These are phyloP conservation scores for Aureobasidium namibiae DNA, from an alignment of 2,329 filamentous ascomycete genomes.

Conservation along the genomic window DNA sequence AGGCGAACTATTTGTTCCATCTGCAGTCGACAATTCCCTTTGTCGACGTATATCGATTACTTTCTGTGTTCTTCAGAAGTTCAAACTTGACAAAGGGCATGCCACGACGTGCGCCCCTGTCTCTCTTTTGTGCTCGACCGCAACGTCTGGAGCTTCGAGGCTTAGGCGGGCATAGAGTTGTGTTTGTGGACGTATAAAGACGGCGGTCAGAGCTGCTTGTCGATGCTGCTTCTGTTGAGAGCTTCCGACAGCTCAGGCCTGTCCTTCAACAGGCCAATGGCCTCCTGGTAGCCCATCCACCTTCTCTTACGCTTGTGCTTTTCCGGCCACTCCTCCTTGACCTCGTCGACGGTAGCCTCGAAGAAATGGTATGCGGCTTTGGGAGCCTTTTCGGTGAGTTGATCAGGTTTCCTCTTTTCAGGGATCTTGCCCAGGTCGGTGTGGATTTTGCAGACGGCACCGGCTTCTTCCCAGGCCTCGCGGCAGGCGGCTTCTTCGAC, in stretches of 20 bases:
- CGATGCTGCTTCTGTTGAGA: constrained; percentile 58
- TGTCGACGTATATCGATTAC: not conserved
- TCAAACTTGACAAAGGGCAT: not conserved
- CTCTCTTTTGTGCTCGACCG: not conserved
- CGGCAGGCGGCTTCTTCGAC: constrained; percentile 73
- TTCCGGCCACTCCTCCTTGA: constrained; percentile 88
- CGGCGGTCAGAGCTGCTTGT: constrained; percentile 15
- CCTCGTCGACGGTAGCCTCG: constrained; percentile 78
- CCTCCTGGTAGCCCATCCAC: constrained; percentile 82
- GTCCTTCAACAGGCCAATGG: constrained; percentile 64
- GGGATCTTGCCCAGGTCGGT: constrained; percentile 79
- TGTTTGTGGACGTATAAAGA: not conserved
- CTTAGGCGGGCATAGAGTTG: not conserved
- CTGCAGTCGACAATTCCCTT: not conserved
- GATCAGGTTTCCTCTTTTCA: constrained; percentile 58
- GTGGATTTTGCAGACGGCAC: constrained; percentile 76
- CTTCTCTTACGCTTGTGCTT: constrained; percentile 80
- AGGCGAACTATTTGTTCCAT: not conserved
- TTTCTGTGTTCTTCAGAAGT: not conserved
- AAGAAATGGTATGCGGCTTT: constrained; percentile 75
- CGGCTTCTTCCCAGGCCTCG: constrained; percentile 97
- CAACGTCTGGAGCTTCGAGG: not conserved
- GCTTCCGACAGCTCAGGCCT: constrained; percentile 86
- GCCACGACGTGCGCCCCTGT: not conserved
- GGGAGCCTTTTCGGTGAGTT: constrained; percentile 49